Evolutionary conservation across 129 eudicot species (phyloP), one percentile per base, ranked within the genome.

Genomic region (Kitagawia praeruptora): DNA sequence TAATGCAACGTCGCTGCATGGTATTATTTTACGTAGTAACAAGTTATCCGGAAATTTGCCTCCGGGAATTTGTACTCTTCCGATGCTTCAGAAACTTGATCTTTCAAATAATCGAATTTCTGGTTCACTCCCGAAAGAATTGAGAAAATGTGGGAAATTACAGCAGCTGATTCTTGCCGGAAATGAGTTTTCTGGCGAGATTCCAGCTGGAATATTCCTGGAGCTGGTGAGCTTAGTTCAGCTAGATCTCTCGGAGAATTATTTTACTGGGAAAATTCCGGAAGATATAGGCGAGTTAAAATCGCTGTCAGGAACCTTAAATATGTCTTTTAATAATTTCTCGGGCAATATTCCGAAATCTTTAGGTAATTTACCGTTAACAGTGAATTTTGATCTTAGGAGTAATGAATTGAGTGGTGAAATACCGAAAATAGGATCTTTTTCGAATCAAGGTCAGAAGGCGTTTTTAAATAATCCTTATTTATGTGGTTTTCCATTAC

Each of bases 1-100:
- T 85, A 96, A 96, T 56, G 99, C 99, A 27, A 80, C 98, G 6
- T 92, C 99, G 21, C 91, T 96, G 19, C 99, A 92, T 56, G 89
- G 98, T 53, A 48, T 96, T 9, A 90, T 87, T 61, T 86, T 96
- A 16, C 91, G 90, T 81, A 82, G 85, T 16, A 96, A 96, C 75
- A 92, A 92, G 76, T 86, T 96, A 83, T 83, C 97, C 38, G 99
- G 99, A 23, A 25, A 18, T 25, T 80, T 96, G 0, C 95, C 99
- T 75, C 72, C 89, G 19, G 87, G 91, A 4, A 47, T 92, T 37
- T 96, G 99, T 37, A 85, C 78, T 56, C 89, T 90, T 1, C 85
- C 89, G 3, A 88, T 92, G 41, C 81, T 96, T 14, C 99, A 96
- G 44, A 96, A 89, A 81, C 70, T 96, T 5, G 99, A 96, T 78